Percentiles rank a stretch among this genome's conserved stretches.
Conservation (phyloP, 441 rosid genomes). For the Kokia cookei region DNA sequence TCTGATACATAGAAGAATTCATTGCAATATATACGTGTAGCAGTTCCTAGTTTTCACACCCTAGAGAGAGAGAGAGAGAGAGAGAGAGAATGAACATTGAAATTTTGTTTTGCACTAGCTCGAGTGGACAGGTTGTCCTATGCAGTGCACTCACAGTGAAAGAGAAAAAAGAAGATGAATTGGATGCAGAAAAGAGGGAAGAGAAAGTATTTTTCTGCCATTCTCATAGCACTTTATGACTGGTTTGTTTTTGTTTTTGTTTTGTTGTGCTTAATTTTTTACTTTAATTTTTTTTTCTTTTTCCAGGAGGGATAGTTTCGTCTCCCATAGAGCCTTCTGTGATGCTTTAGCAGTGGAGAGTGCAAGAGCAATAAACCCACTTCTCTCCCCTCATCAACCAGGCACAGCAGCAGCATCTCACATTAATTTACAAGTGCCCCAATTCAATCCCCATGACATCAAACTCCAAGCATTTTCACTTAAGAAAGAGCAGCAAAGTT, state of each 20-base stretch:
- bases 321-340: constrained; percentile 50
- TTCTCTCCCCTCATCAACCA: constrained; percentile 11
- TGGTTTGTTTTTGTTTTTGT: constrained; percentile 29
- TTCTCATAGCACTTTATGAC: constrained; percentile 14
- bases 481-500: constrained; percentile 41
- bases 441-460: constrained; percentile 25
- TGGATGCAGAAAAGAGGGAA: constrained; percentile 18
- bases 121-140: constrained; percentile 28
- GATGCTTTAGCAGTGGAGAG: constrained; percentile 41
- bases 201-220: constrained; percentile 8
- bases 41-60: constrained; percentile 4
- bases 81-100: background rate
- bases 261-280: constrained; percentile 22
- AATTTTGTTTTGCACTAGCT: constrained; percentile 11
- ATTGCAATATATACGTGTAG: background rate
- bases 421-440: constrained; percentile 28
- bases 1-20: background rate
- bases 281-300: background rate
- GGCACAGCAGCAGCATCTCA: constrained; percentile 10
- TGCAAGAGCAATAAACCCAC: constrained; percentile 30
- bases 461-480: constrained; percentile 32
- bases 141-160: constrained; percentile 9
- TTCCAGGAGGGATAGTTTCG: constrained; percentile 48
- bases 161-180: background rate
- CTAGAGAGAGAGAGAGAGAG: background rate